A percentile compares a stretch with the other conserved stretches of the same genome.
Evolutionary conservation across 768 basidiomycete genomes (phyloP).

Genomic region (Mrakia blollopis): DNA sequence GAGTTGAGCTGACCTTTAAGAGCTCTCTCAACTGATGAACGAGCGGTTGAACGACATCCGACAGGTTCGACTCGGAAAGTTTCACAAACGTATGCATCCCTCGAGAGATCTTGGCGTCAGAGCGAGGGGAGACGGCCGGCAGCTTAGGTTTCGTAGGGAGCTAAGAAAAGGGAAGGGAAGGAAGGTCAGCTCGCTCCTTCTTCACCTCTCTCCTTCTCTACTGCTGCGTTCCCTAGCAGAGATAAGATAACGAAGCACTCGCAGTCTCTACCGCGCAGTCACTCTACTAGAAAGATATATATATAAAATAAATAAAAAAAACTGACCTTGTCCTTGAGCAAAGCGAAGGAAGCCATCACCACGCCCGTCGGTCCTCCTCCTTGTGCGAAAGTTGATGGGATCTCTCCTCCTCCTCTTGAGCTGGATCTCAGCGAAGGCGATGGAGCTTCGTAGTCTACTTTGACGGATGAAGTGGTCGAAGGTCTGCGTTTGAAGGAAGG

Average conservation of each 20-base stretch:
- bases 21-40: neutral
- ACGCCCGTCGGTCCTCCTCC: neutral
- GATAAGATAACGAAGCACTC: too few species aligned
- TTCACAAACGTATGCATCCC: neutral
- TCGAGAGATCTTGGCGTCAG: neutral
- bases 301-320: too few species aligned
- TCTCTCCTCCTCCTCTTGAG: neutral
- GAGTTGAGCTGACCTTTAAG: neutral
- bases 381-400: neutral
- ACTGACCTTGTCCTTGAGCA: neutral
- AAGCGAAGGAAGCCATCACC: neutral
- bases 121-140: neutral
- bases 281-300: neutral
- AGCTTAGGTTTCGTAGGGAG: neutral
- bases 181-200: neutral
- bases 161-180: neutral
- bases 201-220: too few species aligned
- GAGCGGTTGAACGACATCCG: neutral
- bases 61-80: neutral
- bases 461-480: neutral
- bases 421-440: neutral
- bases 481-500: constrained; percentile 11
- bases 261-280: too few species aligned
- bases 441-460: neutral
- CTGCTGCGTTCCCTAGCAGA: too few species aligned